A percentile compares a stretch with the other conserved stretches of the same genome.
phyloP scores from a whole-genome alignment of 768 basidiomycete species.

The Lactarius tabidus region DNA sequence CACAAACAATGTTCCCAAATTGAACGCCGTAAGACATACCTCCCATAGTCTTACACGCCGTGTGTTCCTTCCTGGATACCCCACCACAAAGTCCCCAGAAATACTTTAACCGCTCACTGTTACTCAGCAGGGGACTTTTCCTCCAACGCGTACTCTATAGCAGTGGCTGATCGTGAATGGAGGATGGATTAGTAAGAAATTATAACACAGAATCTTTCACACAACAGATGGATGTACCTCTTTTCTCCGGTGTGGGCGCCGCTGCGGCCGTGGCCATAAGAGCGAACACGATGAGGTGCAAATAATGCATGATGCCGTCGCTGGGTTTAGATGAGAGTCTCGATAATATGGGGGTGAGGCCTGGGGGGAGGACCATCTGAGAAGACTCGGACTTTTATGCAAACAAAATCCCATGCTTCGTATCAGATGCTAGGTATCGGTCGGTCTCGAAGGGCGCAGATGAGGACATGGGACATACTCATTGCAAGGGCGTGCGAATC shows the following conservation, averaged over 20 bases:
- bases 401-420: too few species aligned
- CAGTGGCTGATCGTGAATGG: neutral
- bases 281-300: neutral
- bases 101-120: neutral
- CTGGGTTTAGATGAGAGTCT: neutral
- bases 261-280: neutral
- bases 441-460: too few species aligned
- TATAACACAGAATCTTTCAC: neutral
- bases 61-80: too few species aligned
- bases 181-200: neutral
- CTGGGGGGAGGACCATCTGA: neutral
- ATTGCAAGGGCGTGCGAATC: too few species aligned
- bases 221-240: neutral
- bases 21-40: too few species aligned
- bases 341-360: neutral
- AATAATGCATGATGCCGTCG: neutral
- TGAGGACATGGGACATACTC: too few species aligned
- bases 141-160: neutral
- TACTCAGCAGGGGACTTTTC: too few species aligned
- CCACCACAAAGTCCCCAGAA: too few species aligned
- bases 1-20: too few species aligned
- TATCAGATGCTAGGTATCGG: too few species aligned
- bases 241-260: neutral
- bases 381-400: neutral
- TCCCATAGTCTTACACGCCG: too few species aligned